Conservation (phyloP, 1,139 yeast species). For the Taphrina wiesneri region DNA sequence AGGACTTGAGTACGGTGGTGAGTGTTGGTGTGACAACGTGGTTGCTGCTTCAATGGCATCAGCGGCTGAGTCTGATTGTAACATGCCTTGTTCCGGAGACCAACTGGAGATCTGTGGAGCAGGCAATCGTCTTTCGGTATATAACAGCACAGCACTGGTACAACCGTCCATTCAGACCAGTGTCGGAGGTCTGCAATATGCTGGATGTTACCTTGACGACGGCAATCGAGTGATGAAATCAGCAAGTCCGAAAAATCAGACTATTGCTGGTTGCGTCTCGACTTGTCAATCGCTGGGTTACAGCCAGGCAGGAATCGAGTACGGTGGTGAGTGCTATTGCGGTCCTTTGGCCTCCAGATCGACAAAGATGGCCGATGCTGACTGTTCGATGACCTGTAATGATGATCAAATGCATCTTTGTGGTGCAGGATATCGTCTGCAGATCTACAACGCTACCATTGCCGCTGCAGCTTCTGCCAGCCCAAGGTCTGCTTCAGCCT, state of each 20-base stretch:
- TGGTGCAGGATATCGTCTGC: slow-evolving; percentile 26
- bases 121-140: slow-evolving; percentile 26
- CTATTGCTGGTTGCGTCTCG: slow-evolving; percentile 18
- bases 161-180: slow-evolving; percentile 11
- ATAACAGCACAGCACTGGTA: slow-evolving; percentile 17
- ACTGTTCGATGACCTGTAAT: slow-evolving; percentile 7
- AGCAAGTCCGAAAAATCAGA: background rate
- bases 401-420: slow-evolving; percentile 4
- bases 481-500: background rate
- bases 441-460: slow-evolving; percentile 6
- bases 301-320: slow-evolving; percentile 17
- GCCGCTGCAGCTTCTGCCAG: background rate
- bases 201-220: slow-evolving; percentile 23
- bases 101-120: slow-evolving; percentile 22
- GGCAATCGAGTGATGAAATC: slow-evolving; percentile 8
- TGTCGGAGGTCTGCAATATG: slow-evolving; percentile 19
- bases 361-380: slow-evolving; percentile 14
- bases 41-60: slow-evolving; percentile 10
- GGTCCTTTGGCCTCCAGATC: slow-evolving; percentile 10
- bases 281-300: slow-evolving; percentile 9
- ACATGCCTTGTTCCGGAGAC: slow-evolving; percentile 32
- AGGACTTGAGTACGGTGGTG: slow-evolving; percentile 33
- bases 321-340: slow-evolving; percentile 21
- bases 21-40: slow-evolving; percentile 35
- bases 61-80: slow-evolving; percentile 26